Evolutionary conservation across 306 rosid genomes (phyloP), one percentile per base, ranked within the genome.

Genomic region (Lathyrus aphaca): DNA sequence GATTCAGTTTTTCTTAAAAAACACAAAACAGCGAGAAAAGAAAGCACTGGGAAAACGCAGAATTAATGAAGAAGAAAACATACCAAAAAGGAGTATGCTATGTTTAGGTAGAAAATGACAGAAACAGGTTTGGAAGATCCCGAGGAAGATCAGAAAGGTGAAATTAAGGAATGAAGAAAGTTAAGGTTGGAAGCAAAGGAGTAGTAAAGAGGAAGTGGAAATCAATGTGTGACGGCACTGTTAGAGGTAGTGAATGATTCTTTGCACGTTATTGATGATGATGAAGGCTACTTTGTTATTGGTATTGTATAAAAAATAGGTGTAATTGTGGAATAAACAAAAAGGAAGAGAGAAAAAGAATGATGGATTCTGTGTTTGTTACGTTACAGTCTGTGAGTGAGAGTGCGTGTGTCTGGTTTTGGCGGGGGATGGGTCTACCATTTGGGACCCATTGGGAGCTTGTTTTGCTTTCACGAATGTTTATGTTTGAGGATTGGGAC

Each of bases 111-210:
- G 44, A 72, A 73, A 83, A 35, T 56, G 16, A 56, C 68, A 32
- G 27, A 68, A 17, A 58, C 25, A 2, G 66, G 50, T 51, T 67
- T 64, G 19, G 80, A 54, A 37, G 83, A 79, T 84, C 81, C 81
- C 82, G 69, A 80, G 38, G 66, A 75, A 76, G 89, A 89, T 83
- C 79, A 85, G 64, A 74, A 44, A 74, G 80, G 51, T 23, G 72
- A 45, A 54, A 14, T 70, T 62, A 71, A 54, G 18, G 2, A 56
- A 77, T 15, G 68, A 38, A 64, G 44, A 17, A n/a, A 70, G 67
- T 40, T 54, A 13, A 13, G 67, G 60, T 66, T 66, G 60, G 51
- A 66, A 77, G 14, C 48, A 18, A 56, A 71, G n/a, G n/a, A n/a
- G n/a, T n/a, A n/a, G 68, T 37, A 35, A 74, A 55, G 77, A 30